These are phyloP conservation scores for Lodderomyces jiufengensis DNA, from an alignment of 1,139 yeast species.

Conservation along the genomic window DNA sequence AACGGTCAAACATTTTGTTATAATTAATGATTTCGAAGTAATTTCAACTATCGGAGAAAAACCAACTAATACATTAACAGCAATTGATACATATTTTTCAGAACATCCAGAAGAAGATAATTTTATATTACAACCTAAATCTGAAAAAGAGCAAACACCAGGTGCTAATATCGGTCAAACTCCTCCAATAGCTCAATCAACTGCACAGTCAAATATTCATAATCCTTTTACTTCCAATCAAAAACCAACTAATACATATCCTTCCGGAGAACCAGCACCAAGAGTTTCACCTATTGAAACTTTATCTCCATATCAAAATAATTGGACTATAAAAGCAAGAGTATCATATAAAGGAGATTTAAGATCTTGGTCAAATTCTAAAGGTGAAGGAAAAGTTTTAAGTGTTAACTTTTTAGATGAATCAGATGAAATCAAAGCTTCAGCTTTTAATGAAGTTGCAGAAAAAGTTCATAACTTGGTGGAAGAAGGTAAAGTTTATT, in stretches of 20 bases:
- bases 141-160: constrained; percentile 13
- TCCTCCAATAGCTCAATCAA: constrained; percentile 10
- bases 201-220: constrained; percentile 9
- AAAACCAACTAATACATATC: constrained; percentile 13
- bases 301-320: constrained; percentile 84
- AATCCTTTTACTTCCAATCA: constrained; percentile 4
- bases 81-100: constrained; percentile 51
- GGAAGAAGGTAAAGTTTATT: constrained; percentile 88
- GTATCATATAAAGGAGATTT: constrained; percentile 85
- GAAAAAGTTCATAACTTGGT: constrained; percentile 70
- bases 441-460: constrained; percentile 88
- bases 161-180: constrained; percentile 11
- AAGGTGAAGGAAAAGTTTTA: constrained; percentile 89
- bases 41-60: constrained; percentile 40
- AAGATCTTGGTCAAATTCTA: constrained; percentile 80
- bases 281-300: constrained; percentile 74
- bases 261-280: constrained; percentile 14
- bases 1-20: constrained; percentile 51
- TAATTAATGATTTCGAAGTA: constrained; percentile 51
- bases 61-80: constrained; percentile 21
- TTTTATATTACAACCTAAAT: constrained; percentile 21
- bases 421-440: constrained; percentile 93
- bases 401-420: constrained; percentile 88
- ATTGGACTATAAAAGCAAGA: constrained; percentile 92
- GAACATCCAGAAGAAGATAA: constrained; percentile 54